Base-by-base conservation (phyloP, 305 asterid species). In the Striga hermonthica region DNA sequence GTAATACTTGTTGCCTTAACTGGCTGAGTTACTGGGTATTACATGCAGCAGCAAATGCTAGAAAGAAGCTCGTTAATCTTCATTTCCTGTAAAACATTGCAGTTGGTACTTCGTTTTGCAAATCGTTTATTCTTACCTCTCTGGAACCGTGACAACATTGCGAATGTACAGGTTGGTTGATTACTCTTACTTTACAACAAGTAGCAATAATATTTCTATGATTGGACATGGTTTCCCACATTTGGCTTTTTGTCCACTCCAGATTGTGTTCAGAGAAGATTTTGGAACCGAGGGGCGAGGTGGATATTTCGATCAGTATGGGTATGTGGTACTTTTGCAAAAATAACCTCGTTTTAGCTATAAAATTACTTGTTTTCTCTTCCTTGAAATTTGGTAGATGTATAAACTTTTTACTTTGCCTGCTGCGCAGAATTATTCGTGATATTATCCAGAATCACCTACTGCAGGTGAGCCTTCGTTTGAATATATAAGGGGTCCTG, bases 201-300 rank as follows among this genome's bases (percentile, higher is more conserved):
- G 10, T 13, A 7, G 10, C 44, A 36, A 1, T 49, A 53, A 16
- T 60, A 22, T 3, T 50, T 60, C 50, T 6, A 4, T 59, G 45
- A 14, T 31, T 35, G 36, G 34, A 16, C 13, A 35, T 44, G 49
- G 57, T 55, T 28, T 9, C 31, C 2, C 13, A 31, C 28, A 9
- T 55, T 67, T 65, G 57, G 52, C 64, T 14, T 48, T 61, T 50
- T 63, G 0, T 53, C 13, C 64, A 6, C 69, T 73, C 28, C 86
- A 91, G 98, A 91, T 91, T 69, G 98, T 91, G 75, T 91, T 91
- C 70, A 84, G 96, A 79, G 98, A 91, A 77, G 96, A 91, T 84
- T 91, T 91, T 73, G 98, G 98, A 75, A 88, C 94, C 64, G 98
- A 91, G 59, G 98, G 98, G 9, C 98, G 98, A 13, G 98, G 98